These are phyloP conservation scores for Rosa persica DNA, from an alignment of 306 rosid genomes.

Conservation along the genomic window DNA sequence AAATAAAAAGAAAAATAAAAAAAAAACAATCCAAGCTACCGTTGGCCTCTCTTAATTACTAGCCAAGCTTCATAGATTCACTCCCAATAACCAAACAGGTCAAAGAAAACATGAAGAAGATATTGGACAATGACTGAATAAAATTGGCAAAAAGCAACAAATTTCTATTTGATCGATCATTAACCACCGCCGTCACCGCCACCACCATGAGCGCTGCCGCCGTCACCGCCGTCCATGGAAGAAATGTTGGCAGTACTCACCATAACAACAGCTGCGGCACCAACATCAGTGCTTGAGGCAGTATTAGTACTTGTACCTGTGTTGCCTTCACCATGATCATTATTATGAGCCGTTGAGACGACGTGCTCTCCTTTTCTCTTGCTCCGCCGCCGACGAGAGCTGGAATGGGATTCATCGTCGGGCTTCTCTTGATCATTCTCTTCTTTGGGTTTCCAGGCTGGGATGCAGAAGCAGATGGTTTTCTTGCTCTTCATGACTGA, in stretches of 20 bases:
- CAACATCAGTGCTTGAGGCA: constrained; percentile 26
- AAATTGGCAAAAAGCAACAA: not conserved
- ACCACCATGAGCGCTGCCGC: constrained; percentile 41
- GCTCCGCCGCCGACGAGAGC: constrained; percentile 21
- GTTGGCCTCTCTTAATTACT: not conserved
- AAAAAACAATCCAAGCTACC: not conserved
- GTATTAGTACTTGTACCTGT: constrained; percentile 15
- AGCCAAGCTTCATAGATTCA: not conserved
- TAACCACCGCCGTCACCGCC: constrained; percentile 26
- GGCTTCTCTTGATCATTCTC: constrained; percentile 12
- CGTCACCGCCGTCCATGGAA: constrained; percentile 22
- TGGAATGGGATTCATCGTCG: constrained; percentile 35
- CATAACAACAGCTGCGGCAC: constrained; percentile 28
- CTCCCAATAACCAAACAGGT: not conserved
- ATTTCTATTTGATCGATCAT: not conserved
- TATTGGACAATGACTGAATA: not conserved
- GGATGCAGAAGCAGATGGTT: constrained; percentile 56
- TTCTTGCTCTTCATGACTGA: constrained; percentile 49
- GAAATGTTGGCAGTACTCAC: constrained; percentile 27
- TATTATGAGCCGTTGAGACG: constrained; percentile 17
- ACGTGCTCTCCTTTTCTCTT: constrained; percentile 22
- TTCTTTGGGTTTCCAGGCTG: constrained; percentile 33
- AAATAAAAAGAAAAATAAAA: not conserved
- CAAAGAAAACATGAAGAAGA: not conserved
- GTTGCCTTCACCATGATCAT: constrained; percentile 25